Evolutionary conservation across 805 yeast species (phyloP).

Genomic region (Torulaspora maleeae): DNA sequence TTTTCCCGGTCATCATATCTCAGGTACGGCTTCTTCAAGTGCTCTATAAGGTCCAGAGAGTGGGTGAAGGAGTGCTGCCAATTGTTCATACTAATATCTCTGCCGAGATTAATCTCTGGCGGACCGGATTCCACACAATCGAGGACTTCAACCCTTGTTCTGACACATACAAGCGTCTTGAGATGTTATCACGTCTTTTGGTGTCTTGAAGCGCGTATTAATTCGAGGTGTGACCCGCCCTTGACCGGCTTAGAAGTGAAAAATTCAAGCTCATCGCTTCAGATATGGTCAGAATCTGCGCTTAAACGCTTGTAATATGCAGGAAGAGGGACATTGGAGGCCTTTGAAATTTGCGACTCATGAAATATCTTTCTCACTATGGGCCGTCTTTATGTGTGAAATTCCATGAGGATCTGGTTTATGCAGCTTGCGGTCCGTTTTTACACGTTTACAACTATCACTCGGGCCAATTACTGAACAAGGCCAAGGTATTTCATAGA

Average conservation of each 20-base stretch:
- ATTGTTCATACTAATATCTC: constrained; percentile 28
- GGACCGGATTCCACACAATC: neutral
- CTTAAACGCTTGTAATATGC: neutral
- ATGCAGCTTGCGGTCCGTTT: constrained; percentile 70
- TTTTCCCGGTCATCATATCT: constrained; percentile 34
- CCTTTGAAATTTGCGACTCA: neutral
- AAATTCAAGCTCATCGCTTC: constrained; percentile 6
- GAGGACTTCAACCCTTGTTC: neutral
- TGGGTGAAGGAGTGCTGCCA: constrained; percentile 35
- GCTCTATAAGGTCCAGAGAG: constrained; percentile 30
- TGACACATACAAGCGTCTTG: neutral
- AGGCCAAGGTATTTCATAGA: constrained; percentile 50
- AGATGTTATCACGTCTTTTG: neutral
- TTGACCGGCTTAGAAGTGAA: neutral
- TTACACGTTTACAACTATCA: constrained; percentile 51
- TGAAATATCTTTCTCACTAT: constrained; percentile 32
- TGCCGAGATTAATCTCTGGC: constrained; percentile 3
- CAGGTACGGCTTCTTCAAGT: constrained; percentile 32
- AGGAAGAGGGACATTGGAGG: neutral
- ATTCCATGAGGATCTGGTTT: constrained; percentile 38
- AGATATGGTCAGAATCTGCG: neutral
- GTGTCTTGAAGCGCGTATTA: neutral
- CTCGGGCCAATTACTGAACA: constrained; percentile 37
- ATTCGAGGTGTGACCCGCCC: neutral
- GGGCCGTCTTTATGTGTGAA: constrained; percentile 72